Base-by-base conservation (phyloP, 2,329 filamentous ascomycete species). In the Venturia pyrina region DNA sequence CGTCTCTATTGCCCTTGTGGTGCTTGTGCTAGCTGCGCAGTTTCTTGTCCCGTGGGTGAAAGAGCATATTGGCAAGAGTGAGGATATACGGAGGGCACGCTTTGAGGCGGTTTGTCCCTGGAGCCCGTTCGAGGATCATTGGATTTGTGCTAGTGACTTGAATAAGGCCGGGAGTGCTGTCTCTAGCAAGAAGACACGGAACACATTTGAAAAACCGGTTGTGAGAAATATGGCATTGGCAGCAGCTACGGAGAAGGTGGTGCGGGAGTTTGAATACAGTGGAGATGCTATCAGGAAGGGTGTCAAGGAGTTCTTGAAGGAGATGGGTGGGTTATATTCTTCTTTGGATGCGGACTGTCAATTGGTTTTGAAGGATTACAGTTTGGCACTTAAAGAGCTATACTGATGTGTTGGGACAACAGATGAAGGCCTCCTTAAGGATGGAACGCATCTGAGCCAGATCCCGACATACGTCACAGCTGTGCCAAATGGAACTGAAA, bases 401-500 rank as follows among this genome's bases (percentile, higher is more conserved):
- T 59, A 59, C 53, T 59, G 53, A 59, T 59, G 8, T 37, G 28
- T 37, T 37, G 53, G 32, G 32, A 37, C 53, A 37, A 37, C 71
- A 93, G 90, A 89, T 69, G 90, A 96, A 81, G 95, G 95, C 37
- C 80, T 98, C 70, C 79, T 85, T 67, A 87, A 88, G 72, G 87
- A 93, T 71, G 88, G 88, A 68, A 88, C 90, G 41, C 92, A 89
- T 71, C 79, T 99, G 80, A 93, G 90, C 79, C 95, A 98, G 80
- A 98, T 99, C 73, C 95, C 95, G 8, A 96, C 93, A 53, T 99
- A 96, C 78, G 93, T 99, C 70, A 98, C 95, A 1, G 89, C 87
- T 44, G 93, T 98, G 37, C 95, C 95, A 74, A 95, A 98, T 83
- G 95, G 95, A 72, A 97, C 93, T 3, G 95, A 99, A 80, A 96